A percentile compares a stretch with the other conserved stretches of the same genome.
Evolutionary conservation across 805 yeast genomes (phyloP).

Genomic region (Sugiyamaella americana): DNA sequence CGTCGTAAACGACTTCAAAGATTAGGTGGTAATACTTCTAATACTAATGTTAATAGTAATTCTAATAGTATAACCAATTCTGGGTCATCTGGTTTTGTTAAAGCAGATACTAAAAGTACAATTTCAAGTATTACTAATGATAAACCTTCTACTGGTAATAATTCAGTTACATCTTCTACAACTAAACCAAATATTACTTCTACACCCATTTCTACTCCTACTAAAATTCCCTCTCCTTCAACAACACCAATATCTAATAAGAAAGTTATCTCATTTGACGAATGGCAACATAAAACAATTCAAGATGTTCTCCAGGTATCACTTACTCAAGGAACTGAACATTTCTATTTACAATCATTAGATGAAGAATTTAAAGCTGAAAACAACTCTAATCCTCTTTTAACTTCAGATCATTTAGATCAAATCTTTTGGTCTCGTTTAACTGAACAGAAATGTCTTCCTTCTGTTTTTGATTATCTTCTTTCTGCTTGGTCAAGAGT

Average conservation of each 20-base stretch:
- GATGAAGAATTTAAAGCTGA: constrained; percentile 18
- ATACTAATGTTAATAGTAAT: not conserved
- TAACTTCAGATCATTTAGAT: constrained; percentile 16
- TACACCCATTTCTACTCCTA: constrained; percentile 2
- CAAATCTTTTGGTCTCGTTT: constrained; percentile 19
- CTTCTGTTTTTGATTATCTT: constrained; percentile 44
- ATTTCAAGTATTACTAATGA: not conserved
- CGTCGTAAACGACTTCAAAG: constrained; percentile 20
- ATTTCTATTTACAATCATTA: constrained; percentile 9
- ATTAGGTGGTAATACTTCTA: constrained; percentile 1
- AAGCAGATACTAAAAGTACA: not conserved
- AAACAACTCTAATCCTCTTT: constrained; percentile 1
- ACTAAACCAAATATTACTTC: constrained; percentile 3
- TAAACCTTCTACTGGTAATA: not conserved
- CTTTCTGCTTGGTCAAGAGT: constrained; percentile 40
- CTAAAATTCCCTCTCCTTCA: constrained; percentile 2
- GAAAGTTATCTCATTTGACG: constrained; percentile 8
- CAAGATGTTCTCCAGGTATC: constrained; percentile 17
- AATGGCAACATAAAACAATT: constrained; percentile 17
- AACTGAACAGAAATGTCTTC: constrained; percentile 13
- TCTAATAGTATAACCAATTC: not conserved
- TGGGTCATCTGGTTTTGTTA: not conserved
- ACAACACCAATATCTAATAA: constrained; percentile 1
- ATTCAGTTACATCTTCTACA: not conserved
- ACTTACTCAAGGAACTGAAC: constrained; percentile 6